These are phyloP conservation scores for Vigna angularis DNA, from an alignment of 306 rosid species.

Conservation along the genomic window DNA sequence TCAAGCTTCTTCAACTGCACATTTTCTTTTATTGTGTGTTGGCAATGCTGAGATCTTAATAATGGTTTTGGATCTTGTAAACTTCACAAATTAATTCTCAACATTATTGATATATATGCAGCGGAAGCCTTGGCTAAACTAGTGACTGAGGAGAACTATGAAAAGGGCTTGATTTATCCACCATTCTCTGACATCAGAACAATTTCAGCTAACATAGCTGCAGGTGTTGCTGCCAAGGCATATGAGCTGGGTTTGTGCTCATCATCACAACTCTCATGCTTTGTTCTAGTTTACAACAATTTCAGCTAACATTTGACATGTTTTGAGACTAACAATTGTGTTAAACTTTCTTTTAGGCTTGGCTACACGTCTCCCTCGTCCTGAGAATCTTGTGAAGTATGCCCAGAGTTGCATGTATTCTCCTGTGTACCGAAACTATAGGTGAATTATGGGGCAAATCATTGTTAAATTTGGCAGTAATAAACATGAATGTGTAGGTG, in stretches of 20 bases:
- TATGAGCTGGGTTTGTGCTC: constrained; percentile 74
- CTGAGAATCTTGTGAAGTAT: constrained; percentile 66
- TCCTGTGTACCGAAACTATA: constrained; percentile 66
- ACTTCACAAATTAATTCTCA: neutral
- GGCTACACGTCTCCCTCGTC: constrained; percentile 84
- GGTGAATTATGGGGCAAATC: constrained; percentile 44
- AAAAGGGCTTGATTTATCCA: constrained; percentile 72
- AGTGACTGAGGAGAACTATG: constrained; percentile 63
- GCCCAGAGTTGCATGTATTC: constrained; percentile 92
- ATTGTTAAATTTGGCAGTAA: constrained; percentile 1
- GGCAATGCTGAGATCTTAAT: neutral
- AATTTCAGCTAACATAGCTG: constrained; percentile 81
- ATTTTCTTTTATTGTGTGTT: neutral
- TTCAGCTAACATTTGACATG: neutral
- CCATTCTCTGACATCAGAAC: constrained; percentile 70
- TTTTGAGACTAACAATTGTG: neutral
- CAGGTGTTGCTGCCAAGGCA: constrained; percentile 84
- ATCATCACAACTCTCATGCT: neutral
- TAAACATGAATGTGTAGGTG: constrained; percentile 4
- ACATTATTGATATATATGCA: constrained; percentile 33
- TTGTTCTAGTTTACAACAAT: too few relatives aligned
- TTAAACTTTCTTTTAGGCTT: constrained; percentile 52
- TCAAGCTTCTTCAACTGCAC: neutral
- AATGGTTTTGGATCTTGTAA: neutral
- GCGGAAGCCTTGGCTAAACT: constrained; percentile 77